A percentile compares a stretch with the other conserved stretches of the same genome.
Evolutionary conservation across 1,139 yeast species (phyloP).

Genomic region (Suhomyces atakaporum): DNA sequence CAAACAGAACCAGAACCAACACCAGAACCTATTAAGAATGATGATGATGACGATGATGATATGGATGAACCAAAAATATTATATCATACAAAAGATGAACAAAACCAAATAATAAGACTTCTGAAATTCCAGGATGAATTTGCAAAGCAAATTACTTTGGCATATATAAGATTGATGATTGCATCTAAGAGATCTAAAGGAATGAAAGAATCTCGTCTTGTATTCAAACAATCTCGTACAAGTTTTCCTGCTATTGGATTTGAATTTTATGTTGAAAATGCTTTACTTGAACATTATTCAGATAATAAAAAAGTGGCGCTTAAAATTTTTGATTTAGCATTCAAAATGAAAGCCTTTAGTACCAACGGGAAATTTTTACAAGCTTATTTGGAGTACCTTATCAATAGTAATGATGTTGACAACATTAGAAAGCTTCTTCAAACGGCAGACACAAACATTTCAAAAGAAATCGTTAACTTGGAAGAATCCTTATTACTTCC

Average conservation of each 20-base stretch:
- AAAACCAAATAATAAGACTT: constrained; percentile 26
- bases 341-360: constrained; percentile 53
- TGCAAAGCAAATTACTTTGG: constrained; percentile 46
- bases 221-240: constrained; percentile 61
- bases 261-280: constrained; percentile 80
- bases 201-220: constrained; percentile 69
- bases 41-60: constrained; percentile 16
- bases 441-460: constrained; percentile 40
- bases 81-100: constrained; percentile 30
- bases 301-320: constrained; percentile 68
- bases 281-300: constrained; percentile 76
- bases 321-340: constrained; percentile 77
- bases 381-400: constrained; percentile 72
- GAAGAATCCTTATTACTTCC: constrained; percentile 21
- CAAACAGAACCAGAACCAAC: constrained; percentile 8
- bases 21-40: constrained; percentile 3
- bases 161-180: constrained; percentile 60
- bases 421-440: constrained; percentile 85
- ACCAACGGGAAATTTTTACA: constrained; percentile 63
- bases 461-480: constrained; percentile 36
- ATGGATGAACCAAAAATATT: constrained; percentile 14
- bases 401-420: constrained; percentile 72
- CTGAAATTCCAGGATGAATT: constrained; percentile 24
- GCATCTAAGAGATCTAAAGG: constrained; percentile 63
- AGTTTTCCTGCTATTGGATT: constrained; percentile 57